Base-by-base conservation (phyloP, 495 filamentous ascomycete genomes). In the Aspergillus sclerotiicarbonarius region DNA sequence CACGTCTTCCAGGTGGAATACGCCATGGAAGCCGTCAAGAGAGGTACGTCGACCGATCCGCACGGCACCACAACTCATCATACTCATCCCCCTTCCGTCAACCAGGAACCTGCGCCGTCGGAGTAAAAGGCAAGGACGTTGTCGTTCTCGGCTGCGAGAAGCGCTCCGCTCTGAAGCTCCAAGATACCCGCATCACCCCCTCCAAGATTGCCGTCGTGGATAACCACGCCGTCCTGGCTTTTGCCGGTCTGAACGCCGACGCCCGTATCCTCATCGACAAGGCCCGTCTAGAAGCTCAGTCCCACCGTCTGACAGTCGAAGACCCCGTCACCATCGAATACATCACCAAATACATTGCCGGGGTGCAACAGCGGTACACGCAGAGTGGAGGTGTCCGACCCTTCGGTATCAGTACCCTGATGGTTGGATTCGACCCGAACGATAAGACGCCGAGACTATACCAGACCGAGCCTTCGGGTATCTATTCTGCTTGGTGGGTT, bases 1-100 rank as follows among this genome's bases (percentile, higher is more conserved):
- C 94, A 98, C 79, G 93, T 98, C 64, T 98, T 98, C 82, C 94
- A 98, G 75, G 94, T 98, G 66, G 94, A 98, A 81, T 98, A 98
- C 82, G 94, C 94, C 56, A 89, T 96, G 60, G 94, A 98, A 81
- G 94, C 94, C 54, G 94, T 98, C 57, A 98, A 98, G 79, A 78
- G 94, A 90, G 94, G 92, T 95, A 82, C 54, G 65, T 66, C 18
- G n/a, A 43, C 41, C 31, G 6, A 16, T 39, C 52, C 3, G 18
- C n/a, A 43, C 18, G 20, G 15, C 15, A 50, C 1, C 6, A 4
- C 13, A 25, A 43, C 18, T 33, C 33, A 29, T 20, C 48, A 16
- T 57, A 31, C 29, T 51, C 8, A 51, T 41, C 46, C 3, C 35
- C n/a, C 44, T 35, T 7, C 35, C 21, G 7, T 16, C 9, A 53